Conservation (phyloP, 2,329 filamentous ascomycete genomes). For the Neospermospora avenae region DNA sequence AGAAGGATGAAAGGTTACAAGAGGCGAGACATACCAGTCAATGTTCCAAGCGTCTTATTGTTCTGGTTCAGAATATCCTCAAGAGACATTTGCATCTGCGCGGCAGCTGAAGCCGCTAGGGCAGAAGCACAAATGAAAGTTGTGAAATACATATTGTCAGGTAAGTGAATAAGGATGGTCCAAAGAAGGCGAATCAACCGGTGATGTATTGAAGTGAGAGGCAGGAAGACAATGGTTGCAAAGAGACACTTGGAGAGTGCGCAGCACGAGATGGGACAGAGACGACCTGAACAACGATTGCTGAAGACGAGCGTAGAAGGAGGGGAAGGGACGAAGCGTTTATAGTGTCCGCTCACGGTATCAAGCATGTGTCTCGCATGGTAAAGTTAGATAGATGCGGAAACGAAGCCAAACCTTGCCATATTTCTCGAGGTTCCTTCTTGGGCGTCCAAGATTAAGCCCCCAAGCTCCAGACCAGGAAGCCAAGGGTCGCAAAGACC, state of each 20-base stretch:
- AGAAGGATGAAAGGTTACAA: not conserved
- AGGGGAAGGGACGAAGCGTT: not conserved
- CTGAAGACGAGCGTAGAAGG: too few relatives aligned
- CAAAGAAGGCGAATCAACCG: slow-evolving; percentile 5
- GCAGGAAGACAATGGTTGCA: not conserved
- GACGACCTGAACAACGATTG: not conserved
- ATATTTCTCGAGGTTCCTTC: not conserved
- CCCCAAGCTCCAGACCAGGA: not conserved
- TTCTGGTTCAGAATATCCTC: slow-evolving; percentile 13
- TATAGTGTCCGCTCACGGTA: not conserved
- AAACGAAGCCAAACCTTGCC: not conserved
- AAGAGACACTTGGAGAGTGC: not conserved
- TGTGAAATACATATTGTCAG: slow-evolving; percentile 1
- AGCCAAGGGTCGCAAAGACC: not conserved
- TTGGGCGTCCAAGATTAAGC: not conserved
- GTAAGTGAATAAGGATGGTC: not conserved
- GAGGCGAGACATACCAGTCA: slow-evolving; percentile 13
- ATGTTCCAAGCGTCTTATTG: slow-evolving; percentile 16
- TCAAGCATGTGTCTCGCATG: not conserved
- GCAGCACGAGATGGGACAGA: not conserved
- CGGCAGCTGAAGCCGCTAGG: slow-evolving; percentile 11
- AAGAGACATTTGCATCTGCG: slow-evolving; percentile 18
- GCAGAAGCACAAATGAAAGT: not conserved
- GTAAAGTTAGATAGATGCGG: not conserved
- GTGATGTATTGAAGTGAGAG: not conserved